A percentile compares a stretch with the other conserved stretches of the same genome.
Conservation (phyloP, 805 yeast species). For the Barnettozyma salicaria region DNA sequence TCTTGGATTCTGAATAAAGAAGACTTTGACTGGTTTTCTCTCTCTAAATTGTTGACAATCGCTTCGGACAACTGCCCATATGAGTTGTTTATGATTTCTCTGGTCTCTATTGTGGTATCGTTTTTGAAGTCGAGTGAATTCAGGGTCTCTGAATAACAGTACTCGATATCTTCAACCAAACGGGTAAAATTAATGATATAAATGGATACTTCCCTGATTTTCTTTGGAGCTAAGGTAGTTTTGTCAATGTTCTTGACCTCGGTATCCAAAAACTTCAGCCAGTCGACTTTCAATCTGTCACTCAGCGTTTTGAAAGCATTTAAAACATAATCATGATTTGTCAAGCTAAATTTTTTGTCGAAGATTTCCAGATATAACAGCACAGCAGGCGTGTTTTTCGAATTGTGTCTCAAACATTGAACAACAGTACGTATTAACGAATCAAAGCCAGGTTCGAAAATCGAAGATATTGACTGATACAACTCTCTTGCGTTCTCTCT, state of each 20-base stretch:
- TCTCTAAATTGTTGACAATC: conserved; percentile 27
- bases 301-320: conserved; percentile 43
- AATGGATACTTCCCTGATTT: conserved; percentile 37
- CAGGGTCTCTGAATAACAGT: conserved; percentile 11
- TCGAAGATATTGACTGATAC: conserved; percentile 37
- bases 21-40: conserved; percentile 20
- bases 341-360: conserved; percentile 33
- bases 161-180: conserved; percentile 37
- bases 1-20: conserved; percentile 11
- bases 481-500: conserved; percentile 43
- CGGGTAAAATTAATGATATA: conserved; percentile 43
- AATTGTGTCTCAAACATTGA: conserved; percentile 31
- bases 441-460: conserved; percentile 37
- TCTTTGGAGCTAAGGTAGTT: conserved; percentile 29
- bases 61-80: conserved; percentile 28
- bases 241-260: conserved; percentile 44
- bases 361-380: conserved; percentile 38
- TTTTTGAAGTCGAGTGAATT: conserved; percentile 11
- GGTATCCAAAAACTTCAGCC: conserved; percentile 55
- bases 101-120: conserved; percentile 16
- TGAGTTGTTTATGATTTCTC: conserved; percentile 24
- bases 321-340: conserved; percentile 60
- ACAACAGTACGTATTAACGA: conserved; percentile 28
- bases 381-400: conserved; percentile 38
- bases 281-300: conserved; percentile 45